Evolutionary conservation across 2,329 filamentous ascomycete species (phyloP).

Genomic region (Colletotrichum musicola): DNA sequence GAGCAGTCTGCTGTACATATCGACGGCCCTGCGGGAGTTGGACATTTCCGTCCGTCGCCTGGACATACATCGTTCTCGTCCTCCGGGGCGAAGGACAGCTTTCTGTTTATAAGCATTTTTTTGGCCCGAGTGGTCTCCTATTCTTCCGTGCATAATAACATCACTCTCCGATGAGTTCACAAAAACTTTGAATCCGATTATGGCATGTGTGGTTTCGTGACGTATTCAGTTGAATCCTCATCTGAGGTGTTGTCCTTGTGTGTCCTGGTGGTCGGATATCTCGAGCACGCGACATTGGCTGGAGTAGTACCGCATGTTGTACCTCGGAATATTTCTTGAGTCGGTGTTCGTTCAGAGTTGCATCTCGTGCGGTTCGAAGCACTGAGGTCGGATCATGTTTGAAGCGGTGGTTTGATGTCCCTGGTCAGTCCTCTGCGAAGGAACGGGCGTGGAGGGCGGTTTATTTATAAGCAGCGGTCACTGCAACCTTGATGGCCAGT

Average conservation of each 20-base stretch:
- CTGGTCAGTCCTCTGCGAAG: too few species aligned
- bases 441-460: too few species aligned
- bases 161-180: not conserved
- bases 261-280: too few species aligned
- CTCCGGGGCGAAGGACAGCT: not conserved
- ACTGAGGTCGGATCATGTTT: too few species aligned
- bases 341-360: too few species aligned
- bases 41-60: not conserved
- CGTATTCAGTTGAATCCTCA: not conserved
- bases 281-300: too few species aligned
- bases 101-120: conserved; percentile 25
- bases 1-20: conserved; percentile 12
- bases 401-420: too few species aligned
- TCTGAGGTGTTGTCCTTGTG: not conserved
- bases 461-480: too few species aligned
- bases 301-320: too few species aligned
- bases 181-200: not conserved
- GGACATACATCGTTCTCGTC: not conserved
- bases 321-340: too few species aligned
- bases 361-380: too few species aligned
- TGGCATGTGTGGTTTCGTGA: not conserved
- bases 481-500: too few species aligned
- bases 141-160: conserved; percentile 24
- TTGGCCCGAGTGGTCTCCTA: conserved; percentile 14
- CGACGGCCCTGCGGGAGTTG: not conserved